A percentile compares a stretch with the other conserved stretches of the same genome.
Conservation (phyloP, 2,329 filamentous ascomycete species). For the Hypoxylon sp. region DNA sequence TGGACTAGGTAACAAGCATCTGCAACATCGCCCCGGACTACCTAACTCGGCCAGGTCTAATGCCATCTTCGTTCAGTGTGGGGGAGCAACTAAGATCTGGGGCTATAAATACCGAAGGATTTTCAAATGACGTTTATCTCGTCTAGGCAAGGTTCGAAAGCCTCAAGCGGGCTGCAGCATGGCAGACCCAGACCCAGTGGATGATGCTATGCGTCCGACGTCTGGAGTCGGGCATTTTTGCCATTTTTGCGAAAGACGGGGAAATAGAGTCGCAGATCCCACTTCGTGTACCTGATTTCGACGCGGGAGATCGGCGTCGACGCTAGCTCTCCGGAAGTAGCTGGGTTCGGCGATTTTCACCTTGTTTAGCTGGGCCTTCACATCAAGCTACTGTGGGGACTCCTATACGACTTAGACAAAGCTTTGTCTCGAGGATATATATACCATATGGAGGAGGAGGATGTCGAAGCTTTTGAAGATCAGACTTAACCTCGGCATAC, state of each 20-base stretch:
- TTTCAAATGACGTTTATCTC: conserved; percentile 17
- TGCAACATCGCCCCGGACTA: conserved; percentile 18
- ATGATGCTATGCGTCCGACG: background rate
- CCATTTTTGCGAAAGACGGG: conserved; percentile 20
- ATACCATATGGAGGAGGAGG: conserved; percentile 13
- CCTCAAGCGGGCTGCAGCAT: too few species aligned
- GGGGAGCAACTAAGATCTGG: conserved; percentile 8
- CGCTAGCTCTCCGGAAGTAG: conserved; percentile 16
- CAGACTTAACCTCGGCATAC: conserved; percentile 1
- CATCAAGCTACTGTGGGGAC: conserved; percentile 32
- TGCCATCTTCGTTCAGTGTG: conserved; percentile 7
- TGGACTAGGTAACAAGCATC: background rate
- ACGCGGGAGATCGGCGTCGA: conserved; percentile 20
- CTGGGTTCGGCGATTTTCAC: conserved; percentile 45
- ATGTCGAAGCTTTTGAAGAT: conserved; percentile 1
- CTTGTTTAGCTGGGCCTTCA: conserved; percentile 13
- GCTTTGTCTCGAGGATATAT: conserved; percentile 21
- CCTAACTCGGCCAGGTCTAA: conserved; percentile 7
- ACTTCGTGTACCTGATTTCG: conserved; percentile 20
- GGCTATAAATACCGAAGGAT: conserved; percentile 18
- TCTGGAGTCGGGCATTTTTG: conserved; percentile 23
- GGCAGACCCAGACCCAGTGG: conserved; percentile 4
- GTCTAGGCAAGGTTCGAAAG: background rate
- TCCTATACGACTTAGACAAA: conserved; percentile 38
- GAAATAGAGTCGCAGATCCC: conserved; percentile 10